Percentiles rank a stretch among this genome's conserved stretches.
Evolutionary conservation across 768 basidiomycete genomes (phyloP).

Genomic region (Coprinopsis strossmayeri): DNA sequence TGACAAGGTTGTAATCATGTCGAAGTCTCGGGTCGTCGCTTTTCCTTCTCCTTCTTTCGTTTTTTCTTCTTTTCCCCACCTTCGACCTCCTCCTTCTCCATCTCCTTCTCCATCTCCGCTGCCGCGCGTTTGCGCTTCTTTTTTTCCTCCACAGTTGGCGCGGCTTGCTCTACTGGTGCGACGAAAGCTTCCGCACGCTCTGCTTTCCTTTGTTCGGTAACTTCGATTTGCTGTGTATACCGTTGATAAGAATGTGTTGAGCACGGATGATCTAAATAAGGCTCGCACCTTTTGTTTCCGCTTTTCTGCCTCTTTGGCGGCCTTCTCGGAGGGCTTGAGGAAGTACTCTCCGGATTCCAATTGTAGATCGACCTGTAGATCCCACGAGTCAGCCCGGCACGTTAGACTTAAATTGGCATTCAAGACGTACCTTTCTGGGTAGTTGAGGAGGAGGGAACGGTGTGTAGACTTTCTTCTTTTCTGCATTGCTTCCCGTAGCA

Average conservation of each 20-base stretch:
- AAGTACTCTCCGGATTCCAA: slow-evolving; percentile 98
- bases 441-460: slow-evolving; percentile 95
- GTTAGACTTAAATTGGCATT: neutral
- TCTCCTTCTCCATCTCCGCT: slow-evolving; percentile 31
- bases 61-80: slow-evolving; percentile 23
- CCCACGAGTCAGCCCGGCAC: neutral
- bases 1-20: neutral
- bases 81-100: slow-evolving; percentile 33
- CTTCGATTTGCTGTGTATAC: slow-evolving; percentile 65
- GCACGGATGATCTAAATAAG: neutral
- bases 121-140: slow-evolving; percentile 35
- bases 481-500: slow-evolving; percentile 31
- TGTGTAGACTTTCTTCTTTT: slow-evolving; percentile 91
- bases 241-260: neutral
- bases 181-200: slow-evolving; percentile 85
- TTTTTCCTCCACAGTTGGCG: slow-evolving; percentile 73
- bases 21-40: slow-evolving; percentile 15
- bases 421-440: slow-evolving; percentile 73
- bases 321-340: slow-evolving; percentile 87
- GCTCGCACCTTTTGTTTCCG: slow-evolving; percentile 66
- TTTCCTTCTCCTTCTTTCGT: slow-evolving; percentile 30
- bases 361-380: slow-evolving; percentile 75
- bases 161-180: slow-evolving; percentile 76
- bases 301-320: slow-evolving; percentile 60
- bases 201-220: slow-evolving; percentile 60